Base-by-base conservation (phyloP, 148 eudicot genomes). In the Rhododendron vialii region DNA sequence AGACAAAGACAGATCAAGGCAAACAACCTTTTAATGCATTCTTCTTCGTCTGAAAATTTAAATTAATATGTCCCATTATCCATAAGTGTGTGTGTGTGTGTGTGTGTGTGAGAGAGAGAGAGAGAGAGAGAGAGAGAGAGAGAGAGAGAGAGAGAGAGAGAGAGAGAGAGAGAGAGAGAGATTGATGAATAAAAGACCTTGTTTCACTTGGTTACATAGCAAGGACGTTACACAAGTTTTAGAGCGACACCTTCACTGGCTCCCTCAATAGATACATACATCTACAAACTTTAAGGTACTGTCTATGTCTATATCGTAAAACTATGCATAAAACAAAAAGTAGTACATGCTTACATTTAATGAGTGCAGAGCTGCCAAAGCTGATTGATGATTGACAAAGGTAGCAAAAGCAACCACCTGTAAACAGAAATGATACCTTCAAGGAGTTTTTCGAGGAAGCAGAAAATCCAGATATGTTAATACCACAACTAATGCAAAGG, bases 351-450 rank as follows among this genome's bases (percentile, higher is more conserved):
- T 90, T 89, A 96, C 99, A 90, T 95, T 91, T 84, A 95, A 82
- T 14, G 95, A 86, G 86, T 93, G 93, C 81, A 96, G 89, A 57
- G 97, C 94, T 82, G 90, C 91, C 87, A 95, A 91, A 45, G 99
- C 99, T 77, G 98, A 92, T 87, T 88, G 93, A 91, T 95, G 98
- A 91, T 95, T 89, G 78, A 89, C 88, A 89, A 96, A 96, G 79
- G 98, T 96, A 76, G 95, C 99, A 91, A 96, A 96, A 76, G 98
- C 99, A 85, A 96, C 98, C 85, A 96, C 99, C 99, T 96, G 93
- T 89, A 89, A 41, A 84, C 51, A 50, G 55, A 88, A 47, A 61
- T 33, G 17, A 80, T 41, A 9, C 43, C 45, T 71, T 73, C 85
- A 48, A 84, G 63, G 78, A 9, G 80, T 48, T 84, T 48, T 26